Evolutionary conservation across 2,329 filamentous ascomycete genomes (phyloP).

Genomic region (Beauveria sp.): DNA sequence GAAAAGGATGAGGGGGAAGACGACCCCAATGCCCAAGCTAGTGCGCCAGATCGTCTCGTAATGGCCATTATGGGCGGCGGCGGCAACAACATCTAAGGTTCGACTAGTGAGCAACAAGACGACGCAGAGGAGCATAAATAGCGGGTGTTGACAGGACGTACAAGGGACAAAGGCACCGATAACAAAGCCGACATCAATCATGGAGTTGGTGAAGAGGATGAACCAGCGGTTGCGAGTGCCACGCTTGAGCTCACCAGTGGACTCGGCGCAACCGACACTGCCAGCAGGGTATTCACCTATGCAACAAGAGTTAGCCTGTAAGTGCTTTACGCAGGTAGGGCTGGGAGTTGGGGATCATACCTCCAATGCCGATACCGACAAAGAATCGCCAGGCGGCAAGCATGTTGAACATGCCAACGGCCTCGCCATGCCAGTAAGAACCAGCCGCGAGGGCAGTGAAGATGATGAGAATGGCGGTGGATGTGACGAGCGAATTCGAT

Average conservation of each 20-base stretch:
- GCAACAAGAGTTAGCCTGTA: background rate
- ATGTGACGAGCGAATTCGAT: constrained; percentile 71
- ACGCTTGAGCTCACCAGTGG: constrained; percentile 69
- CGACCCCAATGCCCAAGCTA: constrained; percentile 66
- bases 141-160: constrained; percentile 14
- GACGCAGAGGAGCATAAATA: background rate
- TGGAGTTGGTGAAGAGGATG: constrained; percentile 80
- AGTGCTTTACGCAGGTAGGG: background rate
- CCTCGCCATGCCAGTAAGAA: constrained; percentile 64
- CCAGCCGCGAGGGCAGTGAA: constrained; percentile 76
- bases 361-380: constrained; percentile 70
- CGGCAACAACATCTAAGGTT: constrained; percentile 40
- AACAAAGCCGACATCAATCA: constrained; percentile 80
- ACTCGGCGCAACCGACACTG: constrained; percentile 76
- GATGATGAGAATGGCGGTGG: constrained; percentile 75
- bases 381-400: constrained; percentile 82
- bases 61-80: constrained; percentile 51
- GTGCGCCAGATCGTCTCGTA: constrained; percentile 74
- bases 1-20: constrained; percentile 68
- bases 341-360: constrained; percentile 26
- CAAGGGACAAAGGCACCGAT: constrained; percentile 69
- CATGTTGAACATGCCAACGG: constrained; percentile 64
- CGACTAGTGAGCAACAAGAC: background rate
- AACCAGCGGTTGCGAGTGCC: constrained; percentile 88
- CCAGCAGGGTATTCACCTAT: constrained; percentile 71